phyloP scores from a whole-genome alignment of 177 flowering plant genomes.

The Telopea speciosissima region DNA sequence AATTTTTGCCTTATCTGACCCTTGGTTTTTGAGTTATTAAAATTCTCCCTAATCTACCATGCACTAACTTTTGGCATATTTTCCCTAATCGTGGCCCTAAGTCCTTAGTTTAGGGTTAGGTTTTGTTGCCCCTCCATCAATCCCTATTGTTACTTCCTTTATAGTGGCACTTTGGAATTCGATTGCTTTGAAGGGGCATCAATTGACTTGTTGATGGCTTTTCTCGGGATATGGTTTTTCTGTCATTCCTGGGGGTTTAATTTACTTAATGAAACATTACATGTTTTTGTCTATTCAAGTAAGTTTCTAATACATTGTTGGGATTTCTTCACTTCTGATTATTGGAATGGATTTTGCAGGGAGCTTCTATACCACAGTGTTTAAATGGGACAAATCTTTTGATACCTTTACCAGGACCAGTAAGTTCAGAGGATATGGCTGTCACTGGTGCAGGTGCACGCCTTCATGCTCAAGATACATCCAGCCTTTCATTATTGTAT shows the following conservation, averaged over 20 bases:
- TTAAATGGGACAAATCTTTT: slow-evolving; percentile 77
- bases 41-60: too few species aligned
- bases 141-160: background rate
- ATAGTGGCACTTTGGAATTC: background rate
- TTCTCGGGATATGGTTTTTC: background rate
- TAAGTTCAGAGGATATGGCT: slow-evolving; percentile 87
- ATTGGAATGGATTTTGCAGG: slow-evolving; percentile 38
- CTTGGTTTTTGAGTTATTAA: too few species aligned
- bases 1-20: too few species aligned
- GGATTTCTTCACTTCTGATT: background rate
- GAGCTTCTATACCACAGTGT: slow-evolving; percentile 85
- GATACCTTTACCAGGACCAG: slow-evolving; percentile 73
- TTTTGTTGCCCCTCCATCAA: too few species aligned
- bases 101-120: too few species aligned
- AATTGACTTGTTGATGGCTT: background rate
- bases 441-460: slow-evolving; percentile 95
- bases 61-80: too few species aligned
- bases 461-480: slow-evolving; percentile 62
- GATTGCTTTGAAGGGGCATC: background rate
- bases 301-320: slow-evolving; percentile 9
- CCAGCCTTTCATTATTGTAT: slow-evolving; percentile 58
- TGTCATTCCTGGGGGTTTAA: background rate
- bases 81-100: too few species aligned
- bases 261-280: background rate
- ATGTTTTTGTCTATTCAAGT: background rate